Evolutionary conservation across 1,284 basidiomycete genomes (phyloP), one percentile per base, ranked within the genome.

Genomic region (Irpex sp.): DNA sequence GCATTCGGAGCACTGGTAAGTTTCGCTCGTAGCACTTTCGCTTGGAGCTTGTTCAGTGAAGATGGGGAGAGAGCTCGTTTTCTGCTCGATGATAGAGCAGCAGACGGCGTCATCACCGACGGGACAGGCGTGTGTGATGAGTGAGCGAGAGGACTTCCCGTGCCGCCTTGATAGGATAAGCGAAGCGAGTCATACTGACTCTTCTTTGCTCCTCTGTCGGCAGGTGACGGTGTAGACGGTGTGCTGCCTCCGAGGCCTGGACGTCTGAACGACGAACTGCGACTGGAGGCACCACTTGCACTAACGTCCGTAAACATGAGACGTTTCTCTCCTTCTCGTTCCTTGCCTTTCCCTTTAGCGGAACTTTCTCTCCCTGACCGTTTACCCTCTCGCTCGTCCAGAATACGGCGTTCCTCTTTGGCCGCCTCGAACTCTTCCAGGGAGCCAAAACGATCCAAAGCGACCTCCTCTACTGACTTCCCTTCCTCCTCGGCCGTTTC

Each of bases 11-110:
- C 81, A 19, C 82, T 85, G 83, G 92, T 92, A 31, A 99, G 81
- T 74, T 93, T 97, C 7, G 97, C 96, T 17, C 94, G 88, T 15
- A 99, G 78, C 1, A 97, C 95, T 68, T 91, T 91, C 5, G 97
- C 97, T 76, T 98, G 96, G 1, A 99, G 78, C 71, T 90, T 92
- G 77, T 99, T 99, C 51, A 99, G 81, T 40, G 91, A 92, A 36
- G 89, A 88, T 5, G 89, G 87, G 0, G 89, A 90, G 63, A 91
- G 71, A 2, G 81, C 81, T 5, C 86, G 79, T 17, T 73, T 66
- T 47, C 74, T 80, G 7, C 75, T 72, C 48, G 75, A 75, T 17
- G 76, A 71, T 13, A 74, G 71, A 15, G 75, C 71, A 2, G 77
- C 70, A 8, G 87, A 82, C 0, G 94, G 95, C 0, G 93, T 93